These are phyloP conservation scores for Penicillium crystallinum DNA, from an alignment of 495 filamentous ascomycete species.

Conservation along the genomic window DNA sequence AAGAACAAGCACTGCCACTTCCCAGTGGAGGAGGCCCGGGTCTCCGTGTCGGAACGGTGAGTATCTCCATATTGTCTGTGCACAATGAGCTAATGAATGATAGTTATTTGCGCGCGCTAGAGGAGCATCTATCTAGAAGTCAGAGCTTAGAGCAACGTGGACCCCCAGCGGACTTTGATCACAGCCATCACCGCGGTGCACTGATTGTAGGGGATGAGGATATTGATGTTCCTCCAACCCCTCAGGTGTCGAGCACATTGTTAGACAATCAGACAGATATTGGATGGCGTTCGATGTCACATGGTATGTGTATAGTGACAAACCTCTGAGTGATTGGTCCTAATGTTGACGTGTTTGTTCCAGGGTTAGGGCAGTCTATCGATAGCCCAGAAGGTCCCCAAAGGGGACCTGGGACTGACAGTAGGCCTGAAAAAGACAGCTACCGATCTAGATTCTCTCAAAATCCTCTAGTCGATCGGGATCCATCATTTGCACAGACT, in stretches of 20 bases:
- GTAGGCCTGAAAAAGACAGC: constrained; percentile 12
- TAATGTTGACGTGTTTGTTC: not conserved
- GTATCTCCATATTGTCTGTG: not conserved
- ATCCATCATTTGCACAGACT: constrained; percentile 25
- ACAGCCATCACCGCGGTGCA: not conserved
- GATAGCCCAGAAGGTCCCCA: not conserved
- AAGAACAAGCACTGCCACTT: constrained; percentile 29
- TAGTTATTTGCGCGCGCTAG: constrained; percentile 21
- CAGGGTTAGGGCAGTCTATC: constrained; percentile 5
- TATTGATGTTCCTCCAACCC: not conserved
- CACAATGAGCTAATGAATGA: not conserved
- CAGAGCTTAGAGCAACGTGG: not conserved
- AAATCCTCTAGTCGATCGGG: constrained; percentile 28
- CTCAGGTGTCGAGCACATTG: not conserved
- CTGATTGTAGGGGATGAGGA: constrained; percentile 6
- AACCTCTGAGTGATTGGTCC: not conserved
- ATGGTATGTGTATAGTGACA: constrained; percentile 1
- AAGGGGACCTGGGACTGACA: not conserved
- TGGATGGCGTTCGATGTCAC: constrained; percentile 2
- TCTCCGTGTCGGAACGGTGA: constrained; percentile 32
- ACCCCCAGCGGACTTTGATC: not conserved
- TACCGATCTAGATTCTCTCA: constrained; percentile 21
- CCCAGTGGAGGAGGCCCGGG: constrained; percentile 24
- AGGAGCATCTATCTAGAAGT: constrained; percentile 17
- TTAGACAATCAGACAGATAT: not conserved